A percentile compares a stretch with the other conserved stretches of the same genome.
phyloP scores from a whole-genome alignment of 164 flowering plant genomes.

The Vitis rotundifolia region DNA sequence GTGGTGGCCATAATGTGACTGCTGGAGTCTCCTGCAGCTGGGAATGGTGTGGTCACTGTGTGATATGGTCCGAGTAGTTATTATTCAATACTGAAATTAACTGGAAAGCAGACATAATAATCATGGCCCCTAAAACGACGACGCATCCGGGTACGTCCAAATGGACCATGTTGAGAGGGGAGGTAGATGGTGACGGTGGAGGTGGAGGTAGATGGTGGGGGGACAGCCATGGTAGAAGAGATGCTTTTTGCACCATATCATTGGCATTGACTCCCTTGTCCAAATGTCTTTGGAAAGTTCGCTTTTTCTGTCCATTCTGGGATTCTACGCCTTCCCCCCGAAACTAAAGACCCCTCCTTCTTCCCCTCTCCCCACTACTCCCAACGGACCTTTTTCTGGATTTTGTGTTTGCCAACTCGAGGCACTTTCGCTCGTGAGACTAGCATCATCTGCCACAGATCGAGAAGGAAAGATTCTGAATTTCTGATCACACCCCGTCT shows the following conservation, averaged over 20 bases:
- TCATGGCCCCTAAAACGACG: no score
- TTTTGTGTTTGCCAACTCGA: slow-evolving; percentile 3
- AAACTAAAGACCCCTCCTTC: not conserved
- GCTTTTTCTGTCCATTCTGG: slow-evolving; percentile 30
- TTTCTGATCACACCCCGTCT: not conserved
- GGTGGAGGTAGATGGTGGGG: slow-evolving; percentile 1
- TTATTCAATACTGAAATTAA: no score
- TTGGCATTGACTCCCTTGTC: slow-evolving; percentile 83
- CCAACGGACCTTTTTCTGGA: not conserved
- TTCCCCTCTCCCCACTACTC: not conserved
- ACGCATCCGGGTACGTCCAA: no score
- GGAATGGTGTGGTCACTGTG: no score
- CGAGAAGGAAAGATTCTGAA: not conserved
- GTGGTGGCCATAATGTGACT: no score
- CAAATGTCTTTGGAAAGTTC: slow-evolving; percentile 69
- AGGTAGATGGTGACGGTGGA: not conserved
- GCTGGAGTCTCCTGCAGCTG: no score
- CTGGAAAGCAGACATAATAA: no score
- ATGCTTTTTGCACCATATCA: slow-evolving; percentile 52
- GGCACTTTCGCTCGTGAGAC: not conserved
- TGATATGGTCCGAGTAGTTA: no score
- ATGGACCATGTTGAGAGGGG: not conserved
- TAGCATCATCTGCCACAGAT: not conserved
- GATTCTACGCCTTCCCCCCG: slow-evolving; percentile 23
- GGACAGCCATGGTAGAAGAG: slow-evolving; percentile 14